Percentiles rank a stretch among this genome's conserved stretches.
These are phyloP conservation scores for Salix caprea DNA, from an alignment of 345 rosid genomes.

Conservation along the genomic window DNA sequence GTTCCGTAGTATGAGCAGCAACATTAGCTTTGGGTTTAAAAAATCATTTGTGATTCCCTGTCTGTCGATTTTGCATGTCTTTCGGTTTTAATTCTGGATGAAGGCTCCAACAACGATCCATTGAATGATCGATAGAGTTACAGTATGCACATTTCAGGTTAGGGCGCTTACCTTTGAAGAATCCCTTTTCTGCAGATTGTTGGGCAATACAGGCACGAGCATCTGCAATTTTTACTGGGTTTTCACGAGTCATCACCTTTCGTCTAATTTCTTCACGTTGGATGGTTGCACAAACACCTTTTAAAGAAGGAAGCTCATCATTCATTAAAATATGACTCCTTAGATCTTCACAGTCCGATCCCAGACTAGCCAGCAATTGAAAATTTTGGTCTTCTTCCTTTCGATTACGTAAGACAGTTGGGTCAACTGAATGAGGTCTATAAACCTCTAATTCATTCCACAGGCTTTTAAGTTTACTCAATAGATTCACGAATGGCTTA, in stretches of 20 bases:
- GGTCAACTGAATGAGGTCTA: not conserved
- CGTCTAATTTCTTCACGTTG: not conserved
- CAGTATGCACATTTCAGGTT: not conserved
- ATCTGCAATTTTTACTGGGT: not conserved
- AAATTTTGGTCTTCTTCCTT: not conserved
- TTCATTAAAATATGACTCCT: not conserved
- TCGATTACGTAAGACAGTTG: not conserved
- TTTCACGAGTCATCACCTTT: not conserved
- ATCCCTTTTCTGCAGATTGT: not conserved
- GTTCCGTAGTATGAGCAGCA: too few species aligned
- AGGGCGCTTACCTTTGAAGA: not conserved
- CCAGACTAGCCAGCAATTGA: not conserved
- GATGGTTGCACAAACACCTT: not conserved
- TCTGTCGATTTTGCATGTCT: not conserved
- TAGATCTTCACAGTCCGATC: not conserved
- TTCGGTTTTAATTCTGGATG: not conserved
- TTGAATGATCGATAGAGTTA: not conserved
- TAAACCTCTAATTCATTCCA: slow-evolving; percentile 1
- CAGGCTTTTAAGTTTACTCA: not conserved
- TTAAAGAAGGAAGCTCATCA: not conserved
- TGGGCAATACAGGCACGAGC: not conserved
- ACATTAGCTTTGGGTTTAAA: not conserved
- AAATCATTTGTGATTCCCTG: not conserved
- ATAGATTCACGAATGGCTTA: not conserved
- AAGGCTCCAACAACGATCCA: not conserved